Evolutionary conservation across 1,284 basidiomycete species (phyloP).

Genomic region (Malassezia caprae): DNA sequence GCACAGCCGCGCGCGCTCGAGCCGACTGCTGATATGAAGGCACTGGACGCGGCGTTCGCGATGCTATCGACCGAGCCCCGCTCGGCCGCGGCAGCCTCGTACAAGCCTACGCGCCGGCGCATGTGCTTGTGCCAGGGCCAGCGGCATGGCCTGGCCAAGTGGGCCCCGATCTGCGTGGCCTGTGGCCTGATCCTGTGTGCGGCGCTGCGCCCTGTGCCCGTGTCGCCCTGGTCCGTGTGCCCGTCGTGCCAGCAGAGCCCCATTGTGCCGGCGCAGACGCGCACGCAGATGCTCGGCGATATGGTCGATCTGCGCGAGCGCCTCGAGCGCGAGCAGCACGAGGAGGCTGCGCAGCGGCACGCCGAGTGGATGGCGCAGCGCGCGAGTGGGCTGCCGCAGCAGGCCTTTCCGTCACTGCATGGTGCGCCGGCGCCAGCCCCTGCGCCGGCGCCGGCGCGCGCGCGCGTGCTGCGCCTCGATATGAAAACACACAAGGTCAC

Average conservation of each 20-base stretch:
- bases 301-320: constrained; percentile 6
- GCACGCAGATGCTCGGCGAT: constrained; percentile 2
- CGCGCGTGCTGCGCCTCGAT: constrained; percentile 15
- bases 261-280: background rate
- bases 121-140: constrained; percentile 15
- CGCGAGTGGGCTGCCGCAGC: background rate
- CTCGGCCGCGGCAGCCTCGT: background rate
- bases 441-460: background rate
- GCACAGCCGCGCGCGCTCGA: constrained; percentile 1
- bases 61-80: constrained; percentile 10
- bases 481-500: constrained; percentile 19
- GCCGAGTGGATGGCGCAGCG: background rate
- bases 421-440: background rate
- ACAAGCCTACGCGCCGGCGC: background rate
- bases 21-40: constrained; percentile 14
- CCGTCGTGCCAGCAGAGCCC: constrained; percentile 12
- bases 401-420: background rate
- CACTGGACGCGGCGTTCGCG: constrained; percentile 6
- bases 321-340: constrained; percentile 7
- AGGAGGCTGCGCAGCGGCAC: constrained; percentile 1
- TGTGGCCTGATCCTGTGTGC: constrained; percentile 15
- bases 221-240: constrained; percentile 10
- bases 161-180: constrained; percentile 4
- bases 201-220: constrained; percentile 5
- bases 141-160: constrained; percentile 1